Evolutionary conservation across 352 stramenopile species (phyloP), one percentile per base, ranked within the genome.

Genomic region (Nothophytophthora sp.): DNA sequence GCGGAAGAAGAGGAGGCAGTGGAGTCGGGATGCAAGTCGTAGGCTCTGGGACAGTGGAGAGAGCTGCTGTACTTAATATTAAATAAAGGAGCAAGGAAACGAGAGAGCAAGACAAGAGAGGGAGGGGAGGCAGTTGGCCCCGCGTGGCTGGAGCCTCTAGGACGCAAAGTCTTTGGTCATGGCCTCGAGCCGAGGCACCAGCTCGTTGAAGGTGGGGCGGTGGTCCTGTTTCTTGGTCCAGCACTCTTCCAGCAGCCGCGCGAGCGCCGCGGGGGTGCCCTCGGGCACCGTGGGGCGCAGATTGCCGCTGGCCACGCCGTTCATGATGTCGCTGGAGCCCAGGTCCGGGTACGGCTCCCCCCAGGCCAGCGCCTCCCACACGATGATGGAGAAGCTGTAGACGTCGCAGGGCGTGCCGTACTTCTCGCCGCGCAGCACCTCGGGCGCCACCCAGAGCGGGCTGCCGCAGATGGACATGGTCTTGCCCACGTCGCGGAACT

Each of bases 381-480:
- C 78, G 34, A 92, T 95, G 62, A 95, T 92, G n/a, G 81, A 95
- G 55, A 92, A 95, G 62, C 76, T 92, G 65, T 91, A 95, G 37
- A 95, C 81, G 45, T 95, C 80, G 50, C 81, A 92, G 1, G 82
- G 68, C 18, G 70, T 88, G 47, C 81, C 76, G 47, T 95, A 92
- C 51, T 92, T 91, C 58, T 95, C 82, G 13, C 82, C 80, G 19
- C 76, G 71, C 9, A 92, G 68, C 53, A 95, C 80, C 49, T 92
- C 84, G 2, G 80, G 81, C 3, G 81, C 81, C 22, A 92, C 80
- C 85, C 85, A 95, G 13, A 95, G 69, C 29, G 81, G 81, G 29
- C 73, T 89, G 13, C 82, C 82, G 55, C 85, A 95, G 52, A 93
- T 92, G 1, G 76, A 88, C 79, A 95, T 90, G 32, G 82, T 92